Conservation (phyloP, 2,329 filamentous ascomycete genomes). For the Byssoonygena ceratinophila region DNA sequence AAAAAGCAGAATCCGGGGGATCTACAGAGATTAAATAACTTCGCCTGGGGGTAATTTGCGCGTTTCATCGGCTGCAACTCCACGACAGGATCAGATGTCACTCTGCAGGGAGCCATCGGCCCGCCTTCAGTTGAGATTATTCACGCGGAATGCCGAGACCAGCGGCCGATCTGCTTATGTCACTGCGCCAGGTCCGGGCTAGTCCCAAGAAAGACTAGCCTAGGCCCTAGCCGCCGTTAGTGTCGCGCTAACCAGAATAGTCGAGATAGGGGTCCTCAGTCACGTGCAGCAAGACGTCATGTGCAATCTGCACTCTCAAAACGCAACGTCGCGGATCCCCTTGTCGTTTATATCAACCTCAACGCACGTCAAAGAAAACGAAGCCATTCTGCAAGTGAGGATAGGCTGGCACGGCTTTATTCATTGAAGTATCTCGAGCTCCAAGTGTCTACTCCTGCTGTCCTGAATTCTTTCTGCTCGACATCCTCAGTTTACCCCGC, state of each 20-base stretch:
- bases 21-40: constrained; percentile 7
- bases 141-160: neutral
- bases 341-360: constrained; percentile 3
- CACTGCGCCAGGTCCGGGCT: neutral
- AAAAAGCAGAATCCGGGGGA: constrained; percentile 5
- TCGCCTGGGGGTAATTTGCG: neutral
- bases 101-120: constrained; percentile 10
- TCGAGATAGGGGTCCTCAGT: neutral
- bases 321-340: neutral
- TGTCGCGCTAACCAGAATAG: neutral
- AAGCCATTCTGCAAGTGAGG: neutral
- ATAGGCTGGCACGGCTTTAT: neutral
- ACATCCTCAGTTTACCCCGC: neutral
- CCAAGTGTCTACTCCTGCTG: no score
- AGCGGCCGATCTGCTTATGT: neutral
- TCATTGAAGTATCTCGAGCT: neutral
- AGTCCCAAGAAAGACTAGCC: neutral
- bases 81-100: constrained; percentile 6
- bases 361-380: neutral
- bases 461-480: neutral
- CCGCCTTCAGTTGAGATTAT: neutral
- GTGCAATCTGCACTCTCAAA: neutral
- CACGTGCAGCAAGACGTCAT: constrained; percentile 8
- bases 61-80: constrained; percentile 11
- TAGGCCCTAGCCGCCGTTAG: neutral